Percentiles rank a stretch among this genome's conserved stretches.
These are phyloP conservation scores for Alliaria petiolata DNA, from an alignment of 345 rosid genomes.

Conservation along the genomic window DNA sequence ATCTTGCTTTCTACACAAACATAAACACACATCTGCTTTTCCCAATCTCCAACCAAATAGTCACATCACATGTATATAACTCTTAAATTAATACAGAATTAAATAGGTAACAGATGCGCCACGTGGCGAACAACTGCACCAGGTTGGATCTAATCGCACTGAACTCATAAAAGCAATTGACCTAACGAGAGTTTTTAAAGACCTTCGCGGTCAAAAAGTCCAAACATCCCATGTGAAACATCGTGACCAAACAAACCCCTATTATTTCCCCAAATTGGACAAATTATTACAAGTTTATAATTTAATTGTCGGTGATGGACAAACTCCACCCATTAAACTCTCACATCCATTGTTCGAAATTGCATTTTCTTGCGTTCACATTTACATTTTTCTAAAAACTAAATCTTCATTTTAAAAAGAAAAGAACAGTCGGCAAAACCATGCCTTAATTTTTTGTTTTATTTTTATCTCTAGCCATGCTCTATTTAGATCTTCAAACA, in stretches of 20 bases:
- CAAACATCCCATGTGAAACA: slow-evolving; percentile 32
- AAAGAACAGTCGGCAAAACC: background rate
- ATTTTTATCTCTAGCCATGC: too few relatives aligned
- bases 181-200: background rate
- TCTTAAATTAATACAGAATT: background rate
- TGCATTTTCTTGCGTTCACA: slow-evolving; percentile 13
- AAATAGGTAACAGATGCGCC: background rate
- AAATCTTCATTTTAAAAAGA: background rate
- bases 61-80: slow-evolving; percentile 7
- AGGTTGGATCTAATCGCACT: slow-evolving; percentile 29
- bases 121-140: slow-evolving; percentile 26
- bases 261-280: slow-evolving; percentile 1
- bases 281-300: background rate
- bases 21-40: slow-evolving; percentile 10
- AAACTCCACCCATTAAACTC: too few relatives aligned
- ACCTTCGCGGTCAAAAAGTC: slow-evolving; percentile 7
- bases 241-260: slow-evolving; percentile 10
- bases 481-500: background rate
- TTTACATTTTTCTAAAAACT: background rate
- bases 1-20: slow-evolving; percentile 20
- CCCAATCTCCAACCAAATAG: slow-evolving; percentile 20
- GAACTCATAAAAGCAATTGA: slow-evolving; percentile 17
- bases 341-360: background rate
- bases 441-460: too few relatives aligned
- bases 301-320: slow-evolving; percentile 27